Evolutionary conservation across 495 filamentous ascomycete species (phyloP).

Genomic region (Bombardia bombarda): DNA sequence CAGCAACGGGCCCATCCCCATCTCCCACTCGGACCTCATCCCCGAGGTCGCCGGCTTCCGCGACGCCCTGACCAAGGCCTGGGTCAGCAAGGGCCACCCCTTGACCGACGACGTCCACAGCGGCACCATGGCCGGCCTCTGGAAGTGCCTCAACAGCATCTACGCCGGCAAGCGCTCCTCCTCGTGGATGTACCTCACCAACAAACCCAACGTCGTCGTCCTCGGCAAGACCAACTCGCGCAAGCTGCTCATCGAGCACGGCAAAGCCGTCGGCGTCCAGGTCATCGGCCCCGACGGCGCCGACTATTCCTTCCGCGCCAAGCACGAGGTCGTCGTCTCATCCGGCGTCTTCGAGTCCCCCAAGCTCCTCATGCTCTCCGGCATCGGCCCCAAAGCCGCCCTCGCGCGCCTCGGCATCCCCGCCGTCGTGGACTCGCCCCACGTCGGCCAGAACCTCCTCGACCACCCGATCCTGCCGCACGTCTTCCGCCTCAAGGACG

Average conservation of each 20-base stretch:
- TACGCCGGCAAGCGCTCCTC: slow-evolving; percentile 50
- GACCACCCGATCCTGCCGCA: slow-evolving; percentile 49
- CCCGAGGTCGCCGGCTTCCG: slow-evolving; percentile 48
- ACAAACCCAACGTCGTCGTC: slow-evolving; percentile 50
- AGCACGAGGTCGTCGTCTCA: slow-evolving; percentile 37
- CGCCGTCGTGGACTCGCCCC: not conserved
- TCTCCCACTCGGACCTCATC: slow-evolving; percentile 48
- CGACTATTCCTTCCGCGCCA: slow-evolving; percentile 32
- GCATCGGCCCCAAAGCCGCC: slow-evolving; percentile 6
- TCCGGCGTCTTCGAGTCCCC: slow-evolving; percentile 36
- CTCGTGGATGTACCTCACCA: slow-evolving; percentile 42
- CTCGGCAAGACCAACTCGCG: slow-evolving; percentile 41
- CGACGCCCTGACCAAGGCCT: slow-evolving; percentile 46
- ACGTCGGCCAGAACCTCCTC: not conserved
- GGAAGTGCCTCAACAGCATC: slow-evolving; percentile 47
- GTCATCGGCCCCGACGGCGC: slow-evolving; percentile 31
- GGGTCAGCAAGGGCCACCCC: slow-evolving; percentile 44
- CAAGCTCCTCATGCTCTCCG: slow-evolving; percentile 40
- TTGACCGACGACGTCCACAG: slow-evolving; percentile 48
- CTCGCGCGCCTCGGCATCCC: slow-evolving; percentile 1
- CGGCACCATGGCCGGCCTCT: slow-evolving; percentile 49
- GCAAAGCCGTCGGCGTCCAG: slow-evolving; percentile 24
- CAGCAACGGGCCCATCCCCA: slow-evolving; percentile 39
- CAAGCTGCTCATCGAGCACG: slow-evolving; percentile 43
- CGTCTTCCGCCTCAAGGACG: slow-evolving; percentile 49